Evolutionary conservation across 805 yeast genomes (phyloP).

Genomic region (Candida methanosorbosa): DNA sequence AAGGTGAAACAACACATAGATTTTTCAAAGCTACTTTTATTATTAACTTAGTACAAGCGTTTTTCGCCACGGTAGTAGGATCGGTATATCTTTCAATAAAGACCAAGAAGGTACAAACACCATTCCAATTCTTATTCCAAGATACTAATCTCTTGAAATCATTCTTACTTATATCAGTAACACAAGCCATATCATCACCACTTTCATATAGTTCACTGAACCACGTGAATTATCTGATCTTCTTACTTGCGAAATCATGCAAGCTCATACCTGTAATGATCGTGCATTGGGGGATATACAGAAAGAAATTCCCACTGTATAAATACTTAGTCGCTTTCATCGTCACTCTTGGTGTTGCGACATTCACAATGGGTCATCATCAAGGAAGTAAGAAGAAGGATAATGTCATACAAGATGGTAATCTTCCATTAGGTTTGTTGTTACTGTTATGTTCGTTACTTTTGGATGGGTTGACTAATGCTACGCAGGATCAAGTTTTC

Average conservation of each 20-base stretch:
- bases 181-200: conserved; percentile 79
- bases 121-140: conserved; percentile 25
- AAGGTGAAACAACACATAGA: conserved; percentile 4
- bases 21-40: conserved; percentile 68
- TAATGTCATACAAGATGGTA: conserved; percentile 28
- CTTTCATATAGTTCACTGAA: conserved; percentile 69
- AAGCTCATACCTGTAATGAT: conserved; percentile 92
- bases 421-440: conserved; percentile 42
- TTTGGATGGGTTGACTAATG: conserved; percentile 87
- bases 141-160: conserved; percentile 23
- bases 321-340: conserved; percentile 69
- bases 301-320: conserved; percentile 60
- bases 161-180: conserved; percentile 48
- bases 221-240: conserved; percentile 81
- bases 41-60: conserved; percentile 68
- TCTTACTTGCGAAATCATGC: conserved; percentile 84
- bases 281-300: conserved; percentile 65
- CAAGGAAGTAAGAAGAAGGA: conserved; percentile 10
- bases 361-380: conserved; percentile 51
- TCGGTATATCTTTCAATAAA: conserved; percentile 40
- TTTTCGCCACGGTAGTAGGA: conserved; percentile 67
- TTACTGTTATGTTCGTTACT: conserved; percentile 56
- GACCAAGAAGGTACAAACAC: conserved; percentile 18
- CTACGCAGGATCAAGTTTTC: conserved; percentile 85
- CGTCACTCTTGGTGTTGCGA: conserved; percentile 78